A percentile compares a stretch with the other conserved stretches of the same genome.
Evolutionary conservation across 257 asterid species (phyloP).

Genomic region (Handroanthus guayacan): DNA sequence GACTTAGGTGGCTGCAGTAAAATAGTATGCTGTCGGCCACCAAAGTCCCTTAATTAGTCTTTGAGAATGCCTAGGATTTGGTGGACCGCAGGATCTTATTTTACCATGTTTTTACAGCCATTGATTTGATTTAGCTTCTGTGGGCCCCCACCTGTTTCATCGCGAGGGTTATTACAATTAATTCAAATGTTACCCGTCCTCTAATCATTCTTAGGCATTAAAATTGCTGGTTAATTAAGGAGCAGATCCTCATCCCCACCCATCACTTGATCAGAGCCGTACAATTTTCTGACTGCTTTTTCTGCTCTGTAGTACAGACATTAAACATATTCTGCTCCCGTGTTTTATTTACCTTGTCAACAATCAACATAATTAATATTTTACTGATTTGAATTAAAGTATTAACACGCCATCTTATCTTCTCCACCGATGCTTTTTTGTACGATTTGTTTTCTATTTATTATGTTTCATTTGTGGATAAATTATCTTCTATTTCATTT

Average conservation of each 20-base stretch:
- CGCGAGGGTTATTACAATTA: conserved; percentile 24
- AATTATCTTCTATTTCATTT: no score
- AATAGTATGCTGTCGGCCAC: conserved; percentile 49
- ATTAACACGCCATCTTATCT: not conserved
- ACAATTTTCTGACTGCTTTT: not conserved
- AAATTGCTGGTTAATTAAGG: conserved; percentile 40
- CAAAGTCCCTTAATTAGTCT: conserved; percentile 21
- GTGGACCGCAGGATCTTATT: conserved; percentile 55
- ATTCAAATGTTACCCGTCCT: conserved; percentile 3
- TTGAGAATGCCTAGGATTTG: conserved; percentile 42
- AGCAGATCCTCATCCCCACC: conserved; percentile 24
- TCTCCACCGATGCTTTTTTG: no score
- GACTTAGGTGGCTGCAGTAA: conserved; percentile 18
- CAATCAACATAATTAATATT: not conserved
- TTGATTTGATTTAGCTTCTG: conserved; percentile 24
- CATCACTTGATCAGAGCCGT: not conserved
- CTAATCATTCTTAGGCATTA: conserved; percentile 45
- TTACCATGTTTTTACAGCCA: conserved; percentile 54
- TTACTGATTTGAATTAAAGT: conserved; percentile 2
- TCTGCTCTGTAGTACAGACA: not conserved
- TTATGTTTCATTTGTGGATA: not conserved
- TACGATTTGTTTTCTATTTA: not conserved
- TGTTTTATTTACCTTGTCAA: conserved; percentile 3
- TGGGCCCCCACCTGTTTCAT: conserved; percentile 50
- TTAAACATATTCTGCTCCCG: not conserved